Evolutionary conservation across 768 basidiomycete genomes (phyloP).

Genomic region (Psilocybe subaeruginosa): DNA sequence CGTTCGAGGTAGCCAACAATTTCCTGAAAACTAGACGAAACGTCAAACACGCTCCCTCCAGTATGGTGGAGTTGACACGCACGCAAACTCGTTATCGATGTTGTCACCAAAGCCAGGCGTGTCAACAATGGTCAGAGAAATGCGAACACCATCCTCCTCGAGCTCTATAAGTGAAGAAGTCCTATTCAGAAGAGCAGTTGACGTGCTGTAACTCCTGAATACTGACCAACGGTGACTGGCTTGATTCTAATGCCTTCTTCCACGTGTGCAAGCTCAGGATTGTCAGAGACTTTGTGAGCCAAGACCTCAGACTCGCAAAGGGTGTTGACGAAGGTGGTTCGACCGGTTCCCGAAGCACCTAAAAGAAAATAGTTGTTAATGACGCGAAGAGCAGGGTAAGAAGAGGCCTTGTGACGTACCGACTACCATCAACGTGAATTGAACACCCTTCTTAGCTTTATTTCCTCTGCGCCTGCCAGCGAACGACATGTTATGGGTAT

Average conservation of each 20-base stretch:
- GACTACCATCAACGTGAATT: conserved; percentile 97
- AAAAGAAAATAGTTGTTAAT: conserved; percentile 22
- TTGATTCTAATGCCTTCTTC: conserved; percentile 96
- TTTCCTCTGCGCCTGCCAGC: conserved; percentile 86
- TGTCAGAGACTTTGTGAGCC: conserved; percentile 82
- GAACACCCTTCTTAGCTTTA: conserved; percentile 99
- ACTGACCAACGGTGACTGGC: conserved; percentile 89
- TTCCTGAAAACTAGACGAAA: conserved; percentile 80
- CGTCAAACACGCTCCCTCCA: not conserved
- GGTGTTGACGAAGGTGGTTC: conserved; percentile 99
- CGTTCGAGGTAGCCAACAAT: conserved; percentile 96
- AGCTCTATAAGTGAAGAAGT: conserved; percentile 63
- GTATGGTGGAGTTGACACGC: conserved; percentile 30
- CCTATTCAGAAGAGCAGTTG: conserved; percentile 5
- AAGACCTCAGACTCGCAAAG: conserved; percentile 96
- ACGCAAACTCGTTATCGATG: conserved; percentile 99
- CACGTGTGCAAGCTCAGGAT: conserved; percentile 87
- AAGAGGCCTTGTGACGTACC: conserved; percentile 57
- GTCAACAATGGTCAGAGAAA: conserved; percentile 97
- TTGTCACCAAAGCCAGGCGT: conserved; percentile 99
- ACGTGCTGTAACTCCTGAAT: conserved; percentile 3
- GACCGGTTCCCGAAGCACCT: conserved; percentile 98
- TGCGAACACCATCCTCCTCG: conserved; percentile 97
- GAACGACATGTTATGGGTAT: conserved; percentile 67
- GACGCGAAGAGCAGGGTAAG: conserved; percentile 14